phyloP scores from a whole-genome alignment of 2,329 filamentous ascomycete genomes.

The Neopestalotiopsis sp. region DNA sequence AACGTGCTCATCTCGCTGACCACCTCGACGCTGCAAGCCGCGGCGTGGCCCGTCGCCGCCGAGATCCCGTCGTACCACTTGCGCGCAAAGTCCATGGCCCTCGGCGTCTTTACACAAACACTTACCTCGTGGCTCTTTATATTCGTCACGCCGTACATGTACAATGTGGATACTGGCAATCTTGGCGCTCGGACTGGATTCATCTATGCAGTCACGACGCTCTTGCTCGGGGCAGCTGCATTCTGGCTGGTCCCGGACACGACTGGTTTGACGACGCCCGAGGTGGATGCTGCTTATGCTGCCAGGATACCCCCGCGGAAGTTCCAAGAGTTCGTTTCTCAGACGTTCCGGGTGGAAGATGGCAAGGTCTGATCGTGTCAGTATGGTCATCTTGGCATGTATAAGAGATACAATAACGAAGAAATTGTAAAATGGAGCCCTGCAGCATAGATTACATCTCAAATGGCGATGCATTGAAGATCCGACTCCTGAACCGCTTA shows the following conservation, averaged over 20 bases:
- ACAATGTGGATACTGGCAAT: neutral
- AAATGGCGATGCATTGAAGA: no score
- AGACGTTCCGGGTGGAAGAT: neutral
- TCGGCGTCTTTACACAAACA: neutral
- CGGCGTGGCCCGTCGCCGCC: neutral
- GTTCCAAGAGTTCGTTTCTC: neutral
- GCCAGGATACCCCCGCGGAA: neutral
- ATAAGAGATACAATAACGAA: no score
- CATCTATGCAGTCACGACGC: neutral
- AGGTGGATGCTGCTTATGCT: neutral
- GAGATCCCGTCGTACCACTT: slow-evolving; percentile 1
- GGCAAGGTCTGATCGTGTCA: neutral
- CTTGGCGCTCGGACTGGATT: neutral
- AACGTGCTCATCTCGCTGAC: slow-evolving; percentile 3
- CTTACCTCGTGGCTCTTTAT: neutral
- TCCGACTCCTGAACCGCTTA: no score
- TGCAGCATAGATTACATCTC: no score
- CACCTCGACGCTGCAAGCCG: neutral
- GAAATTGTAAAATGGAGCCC: no score
- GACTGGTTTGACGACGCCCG: neutral
- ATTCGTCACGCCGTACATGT: neutral
- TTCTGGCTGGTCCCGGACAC: neutral
- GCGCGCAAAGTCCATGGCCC: neutral
- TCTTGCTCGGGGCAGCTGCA: neutral
- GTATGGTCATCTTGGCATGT: neutral